Base-by-base conservation (phyloP, 225 moss, liverwort and hornwort genomes). In the Physcomitrium patens region DNA sequence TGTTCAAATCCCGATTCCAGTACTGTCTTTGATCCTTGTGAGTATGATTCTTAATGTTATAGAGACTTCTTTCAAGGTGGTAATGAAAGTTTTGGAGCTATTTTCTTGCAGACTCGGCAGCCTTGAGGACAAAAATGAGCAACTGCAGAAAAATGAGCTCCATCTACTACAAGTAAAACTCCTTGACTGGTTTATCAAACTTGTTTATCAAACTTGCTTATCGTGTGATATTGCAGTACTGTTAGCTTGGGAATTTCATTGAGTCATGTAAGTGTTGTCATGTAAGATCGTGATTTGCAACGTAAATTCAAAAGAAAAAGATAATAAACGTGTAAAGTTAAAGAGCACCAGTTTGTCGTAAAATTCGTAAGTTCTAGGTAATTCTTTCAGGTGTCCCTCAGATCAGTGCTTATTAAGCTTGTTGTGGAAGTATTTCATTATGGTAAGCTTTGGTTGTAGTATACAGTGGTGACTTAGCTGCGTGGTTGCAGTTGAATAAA, bases 401-500 rank as follows among this genome's bases (percentile, higher is more conserved):
- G 58, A 59, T 69, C 17, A 43, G 17, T 17, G 65, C 49, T 48
- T 64, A 7, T 67, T 44, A 50, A 63, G 31, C 37, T 64, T 69
- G 53, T 61, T 50, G 3, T 20, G 56, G 2, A 9, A 47, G 20
- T 45, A 15, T 17, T 20, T 41, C 49, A 20, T 24, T 17, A 53
- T 65, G 11, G 41, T 24, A 24, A 44, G 20, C 20, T 74, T 17
- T 23, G 11, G 26, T 57, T 52, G 43, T 54, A 66, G 66, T 9
- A 19, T 27, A 17, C 27, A 45, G 31, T 37, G 31, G 31, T 26
- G 23, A 50, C 50, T 28, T 26, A 14, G 59, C 70, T 60, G 27
- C 50, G 10, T 70, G 61, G 63, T 46, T 63, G 67, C 81, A 96
- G 96, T 80, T 89, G 62, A 84, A 75, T 70, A 75, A 61, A 41